A percentile compares a stretch with the other conserved stretches of the same genome.
Evolutionary conservation across 108 stramenopile genomes (phyloP).

Genomic region (Pseudonitzschia multiseries): DNA sequence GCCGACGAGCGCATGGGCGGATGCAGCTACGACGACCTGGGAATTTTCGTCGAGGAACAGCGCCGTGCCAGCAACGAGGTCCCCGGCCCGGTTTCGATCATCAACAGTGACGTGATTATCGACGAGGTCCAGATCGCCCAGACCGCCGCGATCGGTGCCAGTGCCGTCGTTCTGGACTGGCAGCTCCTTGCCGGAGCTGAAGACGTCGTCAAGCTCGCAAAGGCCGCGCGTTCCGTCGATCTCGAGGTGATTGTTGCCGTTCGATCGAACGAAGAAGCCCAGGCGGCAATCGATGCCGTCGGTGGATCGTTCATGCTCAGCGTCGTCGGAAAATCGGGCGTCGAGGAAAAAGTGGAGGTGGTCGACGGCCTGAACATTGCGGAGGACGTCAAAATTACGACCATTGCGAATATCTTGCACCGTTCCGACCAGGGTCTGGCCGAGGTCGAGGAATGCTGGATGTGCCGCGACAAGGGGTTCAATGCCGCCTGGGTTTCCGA

Average conservation of each 20-base stretch:
- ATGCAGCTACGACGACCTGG: conserved; percentile 72
- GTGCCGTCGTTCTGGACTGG: conserved; percentile 50
- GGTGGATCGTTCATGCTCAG: conserved; percentile 48
- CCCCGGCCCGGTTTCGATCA: conserved; percentile 77
- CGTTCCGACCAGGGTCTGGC: conserved; percentile 70
- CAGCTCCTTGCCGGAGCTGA: conserved; percentile 52
- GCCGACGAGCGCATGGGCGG: conserved; percentile 81
- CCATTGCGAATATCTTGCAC: conserved; percentile 68
- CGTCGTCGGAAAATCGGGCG: conserved; percentile 42
- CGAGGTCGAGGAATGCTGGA: conserved; percentile 89
- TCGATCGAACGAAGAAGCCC: conserved; percentile 61
- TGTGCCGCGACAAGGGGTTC: conserved; percentile 80
- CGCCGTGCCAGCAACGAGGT: conserved; percentile 59
- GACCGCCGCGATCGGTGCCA: conserved; percentile 55
- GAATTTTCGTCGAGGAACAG: conserved; percentile 68
- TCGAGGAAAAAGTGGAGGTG: conserved; percentile 48
- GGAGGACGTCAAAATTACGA: conserved; percentile 53
- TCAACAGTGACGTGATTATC: conserved; percentile 78
- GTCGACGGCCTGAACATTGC: conserved; percentile 46
- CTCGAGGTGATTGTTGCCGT: conserved; percentile 71
- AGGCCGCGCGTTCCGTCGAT: conserved; percentile 43
- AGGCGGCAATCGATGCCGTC: conserved; percentile 56
- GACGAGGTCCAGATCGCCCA: conserved; percentile 83
- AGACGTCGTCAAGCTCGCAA: conserved; percentile 39
- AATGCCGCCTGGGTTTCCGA: conserved; percentile 83